Conservation (phyloP, 1,284 basidiomycete species). For the Cryptococcus amylolentus region DNA sequence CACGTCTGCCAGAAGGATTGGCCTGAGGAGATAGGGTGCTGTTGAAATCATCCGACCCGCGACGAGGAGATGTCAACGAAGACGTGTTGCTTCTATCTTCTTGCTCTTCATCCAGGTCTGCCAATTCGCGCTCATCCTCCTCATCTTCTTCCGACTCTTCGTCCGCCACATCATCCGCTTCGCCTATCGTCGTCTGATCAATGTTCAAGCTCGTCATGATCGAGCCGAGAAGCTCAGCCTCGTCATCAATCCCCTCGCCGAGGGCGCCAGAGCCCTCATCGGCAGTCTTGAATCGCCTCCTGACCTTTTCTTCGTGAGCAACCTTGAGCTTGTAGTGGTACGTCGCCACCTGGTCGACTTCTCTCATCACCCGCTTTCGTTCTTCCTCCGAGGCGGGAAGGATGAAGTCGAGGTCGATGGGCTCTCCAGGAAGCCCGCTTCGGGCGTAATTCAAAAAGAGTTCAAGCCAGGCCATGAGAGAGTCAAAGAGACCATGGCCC, state of each 20-base stretch:
- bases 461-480: conserved; percentile 95
- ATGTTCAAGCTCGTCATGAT: conserved; percentile 76
- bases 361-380: conserved; percentile 68
- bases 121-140: conserved; percentile 27
- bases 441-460: conserved; percentile 86
- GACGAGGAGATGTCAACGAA: not conserved
- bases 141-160: conserved; percentile 57
- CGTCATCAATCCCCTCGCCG: conserved; percentile 64
- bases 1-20: not conserved
- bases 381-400: conserved; percentile 75
- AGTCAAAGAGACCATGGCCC: conserved; percentile 89
- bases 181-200: conserved; percentile 68
- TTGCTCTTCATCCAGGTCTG: conserved; percentile 31
- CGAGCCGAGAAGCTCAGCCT: conserved; percentile 71
- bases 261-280: conserved; percentile 41
- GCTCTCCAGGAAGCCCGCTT: conserved; percentile 64
- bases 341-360: conserved; percentile 78
- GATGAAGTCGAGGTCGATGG: conserved; percentile 76
- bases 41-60: not conserved
- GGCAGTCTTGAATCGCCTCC: conserved; percentile 66
- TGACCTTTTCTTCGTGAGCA: conserved; percentile 80
- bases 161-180: conserved; percentile 72
- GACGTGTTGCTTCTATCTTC: conserved; percentile 25
- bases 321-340: conserved; percentile 92
- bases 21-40: not conserved